Evolutionary conservation across 2,329 filamentous ascomycete species (phyloP).

Genomic region (Calonectria hongkongensis): DNA sequence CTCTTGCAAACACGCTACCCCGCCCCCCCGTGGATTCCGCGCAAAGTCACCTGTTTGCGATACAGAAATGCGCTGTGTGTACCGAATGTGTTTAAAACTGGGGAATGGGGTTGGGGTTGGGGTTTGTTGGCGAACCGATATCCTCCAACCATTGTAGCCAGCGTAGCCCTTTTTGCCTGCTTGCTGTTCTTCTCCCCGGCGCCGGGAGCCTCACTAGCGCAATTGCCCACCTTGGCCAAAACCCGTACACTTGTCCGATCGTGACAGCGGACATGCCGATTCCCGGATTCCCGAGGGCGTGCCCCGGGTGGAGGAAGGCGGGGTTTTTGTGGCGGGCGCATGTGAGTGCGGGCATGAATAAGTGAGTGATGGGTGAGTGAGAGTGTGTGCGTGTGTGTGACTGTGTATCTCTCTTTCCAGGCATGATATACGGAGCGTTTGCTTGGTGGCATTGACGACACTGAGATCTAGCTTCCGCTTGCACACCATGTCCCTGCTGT

Average conservation of each 20-base stretch:
- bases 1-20: slow-evolving; percentile 38
- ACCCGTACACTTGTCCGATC: slow-evolving; percentile 20
- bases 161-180: slow-evolving; percentile 1
- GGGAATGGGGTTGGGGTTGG: slow-evolving; percentile 31
- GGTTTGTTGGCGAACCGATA: slow-evolving; percentile 30
- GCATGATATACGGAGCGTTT: slow-evolving; percentile 30
- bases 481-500: slow-evolving; percentile 3
- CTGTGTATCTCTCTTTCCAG: slow-evolving; percentile 27
- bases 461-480: slow-evolving; percentile 14
- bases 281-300: slow-evolving; percentile 40
- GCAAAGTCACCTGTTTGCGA: slow-evolving; percentile 30
- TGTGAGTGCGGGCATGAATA: background rate
- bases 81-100: slow-evolving; percentile 24
- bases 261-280: slow-evolving; percentile 35
- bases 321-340: slow-evolving; percentile 23
- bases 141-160: slow-evolving; percentile 16
- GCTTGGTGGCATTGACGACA: background rate
- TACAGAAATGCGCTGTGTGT: slow-evolving; percentile 23
- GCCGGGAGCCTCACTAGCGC: slow-evolving; percentile 25
- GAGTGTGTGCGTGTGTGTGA: slow-evolving; percentile 7
- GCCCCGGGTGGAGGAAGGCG: slow-evolving; percentile 29
- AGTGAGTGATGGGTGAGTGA: background rate
- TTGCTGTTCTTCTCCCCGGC: slow-evolving; percentile 25
- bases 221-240: background rate
- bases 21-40: slow-evolving; percentile 27